A percentile compares a stretch with the other conserved stretches of the same genome.
Conservation (phyloP, 805 yeast species). For the Grigorovia jiainica region DNA sequence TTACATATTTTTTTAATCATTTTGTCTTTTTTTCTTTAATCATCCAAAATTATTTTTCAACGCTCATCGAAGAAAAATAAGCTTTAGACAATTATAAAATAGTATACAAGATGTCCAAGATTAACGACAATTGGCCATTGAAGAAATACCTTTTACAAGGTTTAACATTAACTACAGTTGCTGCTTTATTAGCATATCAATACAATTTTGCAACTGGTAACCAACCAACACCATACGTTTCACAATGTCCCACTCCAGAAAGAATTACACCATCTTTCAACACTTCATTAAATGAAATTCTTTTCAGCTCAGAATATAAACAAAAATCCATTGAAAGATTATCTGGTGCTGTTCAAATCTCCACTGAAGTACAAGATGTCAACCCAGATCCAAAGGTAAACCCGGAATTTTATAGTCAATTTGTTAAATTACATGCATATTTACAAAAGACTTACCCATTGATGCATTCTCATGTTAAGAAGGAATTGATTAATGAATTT, state of each 20-base stretch:
- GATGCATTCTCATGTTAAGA: slow-evolving; percentile 36
- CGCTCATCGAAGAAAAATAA: too few relatives aligned
- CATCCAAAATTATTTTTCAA: too few relatives aligned
- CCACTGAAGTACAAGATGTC: slow-evolving; percentile 56
- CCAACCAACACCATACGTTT: neutral
- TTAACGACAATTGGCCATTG: neutral
- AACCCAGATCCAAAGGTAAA: slow-evolving; percentile 27
- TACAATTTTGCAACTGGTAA: neutral
- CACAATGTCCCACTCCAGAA: slow-evolving; percentile 13
- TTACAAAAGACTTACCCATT: slow-evolving; percentile 49
- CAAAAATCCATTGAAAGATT: slow-evolving; percentile 35
- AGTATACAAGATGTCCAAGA: neutral
- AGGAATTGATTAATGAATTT: slow-evolving; percentile 50
- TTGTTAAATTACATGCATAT: slow-evolving; percentile 42
- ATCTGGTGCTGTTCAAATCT: slow-evolving; percentile 52
- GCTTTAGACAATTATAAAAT: too few relatives aligned
- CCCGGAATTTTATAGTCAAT: slow-evolving; percentile 33
- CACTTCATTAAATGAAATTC: slow-evolving; percentile 17
- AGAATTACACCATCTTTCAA: slow-evolving; percentile 19
- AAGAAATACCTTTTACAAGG: neutral
- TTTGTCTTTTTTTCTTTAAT: too few relatives aligned
- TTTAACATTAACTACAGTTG: neutral
- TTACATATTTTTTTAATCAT: too few relatives aligned
- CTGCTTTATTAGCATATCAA: neutral
- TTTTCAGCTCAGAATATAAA: slow-evolving; percentile 30